phyloP scores from a whole-genome alignment of 768 basidiomycete species.

The Pulveroboletus sp. region DNA sequence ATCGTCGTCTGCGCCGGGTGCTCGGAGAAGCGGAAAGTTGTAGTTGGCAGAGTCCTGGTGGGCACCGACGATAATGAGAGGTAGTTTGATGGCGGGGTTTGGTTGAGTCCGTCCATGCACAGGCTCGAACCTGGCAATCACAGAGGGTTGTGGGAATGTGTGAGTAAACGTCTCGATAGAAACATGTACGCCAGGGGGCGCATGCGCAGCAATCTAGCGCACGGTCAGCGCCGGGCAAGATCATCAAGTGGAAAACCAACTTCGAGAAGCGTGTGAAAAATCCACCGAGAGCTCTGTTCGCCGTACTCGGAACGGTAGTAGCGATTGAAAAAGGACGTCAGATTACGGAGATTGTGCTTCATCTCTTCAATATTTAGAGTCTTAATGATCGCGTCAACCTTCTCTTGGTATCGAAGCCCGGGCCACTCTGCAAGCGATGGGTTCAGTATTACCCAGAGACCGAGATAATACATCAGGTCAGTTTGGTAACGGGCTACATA shows the following conservation, averaged over 20 bases:
- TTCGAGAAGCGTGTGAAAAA: constrained; percentile 24
- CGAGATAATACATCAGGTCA: constrained; percentile 11
- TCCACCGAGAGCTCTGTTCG: constrained; percentile 38
- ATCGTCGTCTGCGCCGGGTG: constrained; percentile 51
- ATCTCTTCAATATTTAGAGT: constrained; percentile 27
- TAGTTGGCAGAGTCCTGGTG: constrained; percentile 45
- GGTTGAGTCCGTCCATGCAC: neutral
- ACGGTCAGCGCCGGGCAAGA: neutral
- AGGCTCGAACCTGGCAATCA: constrained; percentile 26
- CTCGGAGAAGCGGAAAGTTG: constrained; percentile 38
- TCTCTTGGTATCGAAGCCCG: constrained; percentile 13
- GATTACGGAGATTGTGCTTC: constrained; percentile 31
- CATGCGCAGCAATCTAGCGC: constrained; percentile 8
- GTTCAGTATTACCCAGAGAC: neutral
- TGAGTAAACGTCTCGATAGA: constrained; percentile 23
- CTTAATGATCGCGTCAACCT: constrained; percentile 3
- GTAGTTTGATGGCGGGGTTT: constrained; percentile 12
- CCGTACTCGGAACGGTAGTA: constrained; percentile 32
- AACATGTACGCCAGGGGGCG: constrained; percentile 13
- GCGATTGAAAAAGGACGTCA: constrained; percentile 40
- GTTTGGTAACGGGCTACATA: neutral
- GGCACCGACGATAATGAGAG: constrained; percentile 39
- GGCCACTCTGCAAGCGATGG: constrained; percentile 16
- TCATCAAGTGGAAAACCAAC: neutral
- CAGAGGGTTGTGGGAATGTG: constrained; percentile 13